Conservation (phyloP, 257 asterid genomes). For the Mitragyna speciosa region DNA sequence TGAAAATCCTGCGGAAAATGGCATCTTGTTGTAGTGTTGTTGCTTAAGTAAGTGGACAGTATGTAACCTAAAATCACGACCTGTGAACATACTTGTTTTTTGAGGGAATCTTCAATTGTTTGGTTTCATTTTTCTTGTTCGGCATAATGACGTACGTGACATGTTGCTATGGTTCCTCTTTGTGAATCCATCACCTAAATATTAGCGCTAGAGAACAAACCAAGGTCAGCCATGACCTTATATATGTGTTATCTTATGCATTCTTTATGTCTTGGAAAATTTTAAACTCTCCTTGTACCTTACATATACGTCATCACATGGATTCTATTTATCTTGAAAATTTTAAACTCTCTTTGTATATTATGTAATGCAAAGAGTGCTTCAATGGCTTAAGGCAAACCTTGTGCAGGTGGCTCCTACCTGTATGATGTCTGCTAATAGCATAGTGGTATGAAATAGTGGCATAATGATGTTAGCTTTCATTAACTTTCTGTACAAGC, state of each 20-base stretch:
- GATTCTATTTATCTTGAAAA: not conserved
- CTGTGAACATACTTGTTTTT: not conserved
- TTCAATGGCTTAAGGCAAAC: not conserved
- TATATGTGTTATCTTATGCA: not conserved
- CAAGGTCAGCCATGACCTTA: not conserved
- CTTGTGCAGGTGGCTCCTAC: not conserved
- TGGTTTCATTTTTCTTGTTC: not conserved
- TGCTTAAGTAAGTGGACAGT: conserved; percentile 70
- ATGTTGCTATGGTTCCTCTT: no score
- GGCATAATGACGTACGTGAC: not conserved
- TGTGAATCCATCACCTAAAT: not conserved
- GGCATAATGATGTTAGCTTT: not conserved
- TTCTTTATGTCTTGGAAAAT: not conserved
- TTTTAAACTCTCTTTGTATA: not conserved
- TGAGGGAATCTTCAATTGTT: not conserved
- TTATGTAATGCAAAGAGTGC: not conserved
- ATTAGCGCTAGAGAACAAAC: not conserved
- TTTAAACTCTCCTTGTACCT: not conserved
- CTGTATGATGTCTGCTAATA: not conserved
- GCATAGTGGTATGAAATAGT: not conserved
- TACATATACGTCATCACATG: not conserved
- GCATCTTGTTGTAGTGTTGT: conserved; percentile 83
- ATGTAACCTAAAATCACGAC: conserved; percentile 4
- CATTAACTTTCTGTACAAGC: not conserved
- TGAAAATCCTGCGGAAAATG: conserved; percentile 84